These are phyloP conservation scores for Aspergillus biplanus DNA, from an alignment of 495 filamentous ascomycete genomes.

Conservation along the genomic window DNA sequence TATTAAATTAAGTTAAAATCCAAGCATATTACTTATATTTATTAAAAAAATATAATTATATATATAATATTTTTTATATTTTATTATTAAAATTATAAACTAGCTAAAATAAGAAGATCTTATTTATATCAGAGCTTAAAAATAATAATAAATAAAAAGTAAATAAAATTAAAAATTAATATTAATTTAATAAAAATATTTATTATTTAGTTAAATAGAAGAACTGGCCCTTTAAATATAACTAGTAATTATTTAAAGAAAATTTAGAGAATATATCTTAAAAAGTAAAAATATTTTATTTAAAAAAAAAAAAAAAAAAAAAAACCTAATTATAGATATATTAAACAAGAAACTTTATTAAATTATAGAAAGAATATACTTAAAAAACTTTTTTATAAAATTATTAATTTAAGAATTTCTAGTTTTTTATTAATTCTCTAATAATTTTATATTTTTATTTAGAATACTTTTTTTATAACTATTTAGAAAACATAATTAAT, in stretches of 20 bases:
- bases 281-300: neutral
- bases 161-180: no score
- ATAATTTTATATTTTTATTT: no score
- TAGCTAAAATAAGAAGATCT: no score
- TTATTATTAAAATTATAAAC: neutral
- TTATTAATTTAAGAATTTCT: neutral
- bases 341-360: neutral
- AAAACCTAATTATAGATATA: neutral
- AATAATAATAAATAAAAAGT: neutral
- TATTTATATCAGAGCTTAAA: neutral
- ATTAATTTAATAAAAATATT: neutral
- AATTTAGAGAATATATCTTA: neutral
- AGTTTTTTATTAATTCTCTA: no score
- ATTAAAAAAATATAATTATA: neutral
- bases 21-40: neutral
- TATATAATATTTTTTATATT: no score
- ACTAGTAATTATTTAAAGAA: neutral
- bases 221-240: no score
- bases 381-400: neutral
- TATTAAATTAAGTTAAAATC: neutral
- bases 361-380: neutral
- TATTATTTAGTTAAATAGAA: neutral
- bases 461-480: no score
- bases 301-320: neutral
- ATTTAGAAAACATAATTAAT: no score